phyloP scores from a whole-genome alignment of 345 rosid species.

The Moricandia moricandioides region DNA sequence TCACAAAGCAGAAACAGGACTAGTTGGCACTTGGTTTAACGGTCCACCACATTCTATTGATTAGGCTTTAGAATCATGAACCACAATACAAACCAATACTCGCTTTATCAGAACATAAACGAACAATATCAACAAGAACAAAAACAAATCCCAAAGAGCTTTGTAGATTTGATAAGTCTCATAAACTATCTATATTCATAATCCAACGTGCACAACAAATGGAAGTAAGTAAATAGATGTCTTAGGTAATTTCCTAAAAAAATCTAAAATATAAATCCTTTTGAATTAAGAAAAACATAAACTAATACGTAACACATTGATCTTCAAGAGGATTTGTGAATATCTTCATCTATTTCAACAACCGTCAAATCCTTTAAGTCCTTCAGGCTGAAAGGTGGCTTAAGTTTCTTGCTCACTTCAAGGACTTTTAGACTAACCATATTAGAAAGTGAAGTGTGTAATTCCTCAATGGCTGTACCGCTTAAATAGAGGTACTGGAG shows the following conservation, averaged over 20 bases:
- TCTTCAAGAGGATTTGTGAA: neutral
- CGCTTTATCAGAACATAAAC: neutral
- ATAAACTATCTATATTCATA: neutral
- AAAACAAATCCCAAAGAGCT: neutral
- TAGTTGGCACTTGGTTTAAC: neutral
- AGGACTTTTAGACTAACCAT: constrained; percentile 17
- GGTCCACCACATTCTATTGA: neutral
- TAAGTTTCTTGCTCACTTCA: constrained; percentile 13
- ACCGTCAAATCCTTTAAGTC: neutral
- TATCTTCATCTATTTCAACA: neutral
- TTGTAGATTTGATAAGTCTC: neutral
- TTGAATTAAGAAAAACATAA: neutral
- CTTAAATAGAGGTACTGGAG: neutral
- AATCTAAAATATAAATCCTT: neutral
- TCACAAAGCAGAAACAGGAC: neutral
- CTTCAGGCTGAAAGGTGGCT: constrained; percentile 1
- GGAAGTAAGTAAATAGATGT: neutral
- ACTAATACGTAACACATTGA: neutral
- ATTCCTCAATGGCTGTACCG: neutral
- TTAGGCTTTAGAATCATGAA: neutral
- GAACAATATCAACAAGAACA: neutral
- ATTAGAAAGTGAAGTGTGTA: constrained; percentile 6
- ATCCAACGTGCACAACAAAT: neutral
- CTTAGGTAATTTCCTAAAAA: neutral
- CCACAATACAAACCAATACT: neutral